Percentiles rank a stretch among this genome's conserved stretches.
Conservation (phyloP, 2,329 filamentous ascomycete genomes). For the Fusarium miscanthi region DNA sequence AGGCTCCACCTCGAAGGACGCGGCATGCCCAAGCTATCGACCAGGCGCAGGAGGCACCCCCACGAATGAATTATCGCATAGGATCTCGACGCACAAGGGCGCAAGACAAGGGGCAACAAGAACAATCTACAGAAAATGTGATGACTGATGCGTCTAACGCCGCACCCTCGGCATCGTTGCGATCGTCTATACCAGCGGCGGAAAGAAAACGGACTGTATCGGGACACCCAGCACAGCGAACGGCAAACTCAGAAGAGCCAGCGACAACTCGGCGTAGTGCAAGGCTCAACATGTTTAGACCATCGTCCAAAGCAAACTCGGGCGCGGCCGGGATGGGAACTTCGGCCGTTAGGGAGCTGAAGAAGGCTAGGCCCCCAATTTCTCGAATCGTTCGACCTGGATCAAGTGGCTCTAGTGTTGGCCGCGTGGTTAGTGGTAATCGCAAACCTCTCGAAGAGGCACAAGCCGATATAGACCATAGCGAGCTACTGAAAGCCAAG, state of each 20-base stretch:
- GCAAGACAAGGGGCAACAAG: conserved; percentile 50
- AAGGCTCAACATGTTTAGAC: conserved; percentile 75
- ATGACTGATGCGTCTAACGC: conserved; percentile 55
- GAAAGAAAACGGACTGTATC: conserved; percentile 94
- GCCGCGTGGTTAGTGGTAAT: conserved; percentile 90
- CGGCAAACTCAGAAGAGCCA: conserved; percentile 68
- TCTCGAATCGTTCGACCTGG: conserved; percentile 73
- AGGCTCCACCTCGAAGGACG: conserved; percentile 64
- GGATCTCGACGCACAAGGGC: conserved; percentile 57
- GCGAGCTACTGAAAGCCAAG: conserved; percentile 64
- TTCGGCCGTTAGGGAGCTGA: conserved; percentile 75
- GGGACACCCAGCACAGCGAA: conserved; percentile 74
- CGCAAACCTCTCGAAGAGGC: conserved; percentile 78
- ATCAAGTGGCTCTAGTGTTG: conserved; percentile 76
- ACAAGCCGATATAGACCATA: conserved; percentile 75
- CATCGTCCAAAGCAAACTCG: conserved; percentile 74
- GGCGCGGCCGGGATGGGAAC: conserved; percentile 67
- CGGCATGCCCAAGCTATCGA: conserved; percentile 66
- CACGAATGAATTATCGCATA: conserved; percentile 71
- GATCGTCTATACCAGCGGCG: conserved; percentile 57
- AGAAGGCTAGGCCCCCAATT: conserved; percentile 82
- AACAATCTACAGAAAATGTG: conserved; percentile 52
- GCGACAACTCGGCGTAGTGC: conserved; percentile 72
- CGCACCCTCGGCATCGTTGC: conserved; percentile 50
- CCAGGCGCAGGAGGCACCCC: conserved; percentile 66